Evolutionary conservation across 768 basidiomycete genomes (phyloP).

Genomic region (Ramaria rubella): DNA sequence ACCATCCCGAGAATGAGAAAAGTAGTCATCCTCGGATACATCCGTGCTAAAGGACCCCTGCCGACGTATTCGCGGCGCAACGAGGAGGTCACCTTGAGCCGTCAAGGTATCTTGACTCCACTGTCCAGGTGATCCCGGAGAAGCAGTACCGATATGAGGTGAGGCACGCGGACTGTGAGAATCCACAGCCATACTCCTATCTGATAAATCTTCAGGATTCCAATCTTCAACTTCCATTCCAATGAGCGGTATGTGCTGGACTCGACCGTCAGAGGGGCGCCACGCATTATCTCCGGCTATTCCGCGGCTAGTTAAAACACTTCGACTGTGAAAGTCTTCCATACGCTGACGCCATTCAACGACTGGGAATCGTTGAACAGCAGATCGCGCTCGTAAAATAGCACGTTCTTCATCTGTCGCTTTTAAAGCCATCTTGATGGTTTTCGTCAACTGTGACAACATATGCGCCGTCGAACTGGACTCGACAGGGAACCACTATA

Average conservation of each 20-base stretch:
- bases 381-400: conserved; percentile 86
- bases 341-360: conserved; percentile 95
- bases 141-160: not conserved
- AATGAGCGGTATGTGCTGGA: conserved; percentile 20
- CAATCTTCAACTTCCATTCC: conserved; percentile 72
- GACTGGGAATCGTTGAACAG: conserved; percentile 94
- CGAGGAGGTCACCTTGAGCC: conserved; percentile 32
- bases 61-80: conserved; percentile 30
- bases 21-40: conserved; percentile 55
- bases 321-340: conserved; percentile 91
- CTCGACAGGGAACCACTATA: conserved; percentile 94
- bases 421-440: conserved; percentile 89
- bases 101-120: conserved; percentile 58
- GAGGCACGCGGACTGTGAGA: not conserved
- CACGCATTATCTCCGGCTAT: conserved; percentile 70
- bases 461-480: conserved; percentile 89
- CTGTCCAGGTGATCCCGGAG: conserved; percentile 52
- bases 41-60: conserved; percentile 34
- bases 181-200: conserved; percentile 49
- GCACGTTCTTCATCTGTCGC: conserved; percentile 88
- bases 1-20: conserved; percentile 36
- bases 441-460: conserved; percentile 90
- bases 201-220: conserved; percentile 66
- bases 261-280: conserved; percentile 51
- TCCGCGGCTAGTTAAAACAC: conserved; percentile 63